Base-by-base conservation (phyloP, 2,329 filamentous ascomycete species). In the Aspergillus arachidicola region DNA sequence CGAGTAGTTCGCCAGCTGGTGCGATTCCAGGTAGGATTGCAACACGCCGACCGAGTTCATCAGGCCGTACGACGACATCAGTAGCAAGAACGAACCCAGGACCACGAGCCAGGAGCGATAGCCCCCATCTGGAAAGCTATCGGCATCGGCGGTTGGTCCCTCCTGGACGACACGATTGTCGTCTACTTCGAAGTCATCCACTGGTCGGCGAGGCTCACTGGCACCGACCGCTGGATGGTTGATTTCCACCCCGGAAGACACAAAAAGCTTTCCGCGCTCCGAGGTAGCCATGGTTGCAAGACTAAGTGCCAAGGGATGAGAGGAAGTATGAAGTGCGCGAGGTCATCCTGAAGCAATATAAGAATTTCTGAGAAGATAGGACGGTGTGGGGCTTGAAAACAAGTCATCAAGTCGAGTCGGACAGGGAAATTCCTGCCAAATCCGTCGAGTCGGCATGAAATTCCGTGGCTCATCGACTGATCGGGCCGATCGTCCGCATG, bases 1-100 rank as follows among this genome's bases (percentile, higher is more conserved):
- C 0, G 79, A 77, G 65, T 82, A 83, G 16, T 66, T 63, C 0
- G 75, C 69, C 1, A 85, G 75, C 63, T 85, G 82, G 56, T 85
- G 75, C 1, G 73, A 70, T 19, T 78, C 75, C 12, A 83, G 77
- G 56, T 84, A 82, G 23, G 79, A 77, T 65, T 85, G 83, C 4
- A 85, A 67, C 3, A 82, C 81, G 10, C 83, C 83, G 3, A 84
- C 78, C 0, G 80, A 79, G 55, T 83, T 81, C 81, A 84, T 84
- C 55, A 85, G 79, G 0, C 83, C 83, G 62, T 79, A 80, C 0
- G 74, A 77, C 19, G 74, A 71, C 70, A 79, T 78, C 3, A 80
- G 68, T 3, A 77, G 71, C 23, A 76, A 70, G 60, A 79, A 80
- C 1, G 76, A 76, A 1, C 78, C 78, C 2, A 73, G 34, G 0